Evolutionary conservation across 2,329 filamentous ascomycete species (phyloP).

Genomic region (Colletotrichum sp.): DNA sequence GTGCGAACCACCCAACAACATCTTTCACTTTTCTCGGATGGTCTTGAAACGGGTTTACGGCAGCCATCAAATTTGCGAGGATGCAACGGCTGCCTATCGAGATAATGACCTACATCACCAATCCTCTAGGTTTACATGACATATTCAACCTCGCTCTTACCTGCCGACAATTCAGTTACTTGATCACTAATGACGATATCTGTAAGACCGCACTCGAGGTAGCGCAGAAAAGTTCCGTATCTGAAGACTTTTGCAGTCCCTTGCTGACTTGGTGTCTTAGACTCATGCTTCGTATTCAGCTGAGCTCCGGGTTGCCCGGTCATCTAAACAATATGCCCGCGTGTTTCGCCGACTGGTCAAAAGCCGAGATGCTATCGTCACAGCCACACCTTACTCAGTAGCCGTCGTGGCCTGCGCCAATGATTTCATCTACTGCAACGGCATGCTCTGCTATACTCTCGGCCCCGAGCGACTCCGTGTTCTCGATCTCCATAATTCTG

Average conservation of each 20-base stretch:
- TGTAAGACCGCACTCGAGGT: constrained; percentile 66
- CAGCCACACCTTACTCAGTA: constrained; percentile 66
- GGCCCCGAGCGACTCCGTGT: constrained; percentile 55
- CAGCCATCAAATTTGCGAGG: not conserved
- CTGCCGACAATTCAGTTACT: constrained; percentile 53
- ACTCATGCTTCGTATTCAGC: constrained; percentile 25
- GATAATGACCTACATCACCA: constrained; percentile 63
- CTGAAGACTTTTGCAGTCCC: not conserved
- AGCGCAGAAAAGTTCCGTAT: constrained; percentile 22
- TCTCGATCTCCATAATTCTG: constrained; percentile 59
- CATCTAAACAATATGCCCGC: constrained; percentile 44
- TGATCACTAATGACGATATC: constrained; percentile 59
- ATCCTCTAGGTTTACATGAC: constrained; percentile 60
- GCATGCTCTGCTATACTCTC: constrained; percentile 68
- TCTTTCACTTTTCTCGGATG: not conserved
- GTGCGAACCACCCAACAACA: not conserved
- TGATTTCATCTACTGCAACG: constrained; percentile 66
- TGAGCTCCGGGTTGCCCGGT: constrained; percentile 25
- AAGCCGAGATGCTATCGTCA: constrained; percentile 62
- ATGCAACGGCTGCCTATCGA: constrained; percentile 60
- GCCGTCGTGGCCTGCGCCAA: constrained; percentile 64
- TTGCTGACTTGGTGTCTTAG: constrained; percentile 23
- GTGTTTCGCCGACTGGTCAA: constrained; percentile 67
- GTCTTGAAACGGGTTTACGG: not conserved
- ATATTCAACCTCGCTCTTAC: constrained; percentile 60